Conservation (phyloP, 495 filamentous ascomycete species). For the Aspergillus sclerotioniger region DNA sequence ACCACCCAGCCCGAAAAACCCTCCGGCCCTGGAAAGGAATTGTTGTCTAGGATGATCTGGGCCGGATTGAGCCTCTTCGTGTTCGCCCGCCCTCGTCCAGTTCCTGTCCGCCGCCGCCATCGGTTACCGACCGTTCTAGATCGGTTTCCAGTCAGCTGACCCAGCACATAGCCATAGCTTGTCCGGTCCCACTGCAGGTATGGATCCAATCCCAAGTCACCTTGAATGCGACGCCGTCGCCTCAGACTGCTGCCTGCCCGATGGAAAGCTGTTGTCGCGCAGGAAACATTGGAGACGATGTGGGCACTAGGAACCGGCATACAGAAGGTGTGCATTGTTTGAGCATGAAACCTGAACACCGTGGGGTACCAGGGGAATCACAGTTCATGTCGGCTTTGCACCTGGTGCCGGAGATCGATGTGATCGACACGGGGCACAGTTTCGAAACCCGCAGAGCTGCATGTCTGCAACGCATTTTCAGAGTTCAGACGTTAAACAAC, state of each 20-base stretch:
- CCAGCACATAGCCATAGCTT: not conserved
- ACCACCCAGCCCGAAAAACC: not conserved
- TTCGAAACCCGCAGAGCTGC: not conserved
- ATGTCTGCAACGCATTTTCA: not conserved
- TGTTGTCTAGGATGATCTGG: not conserved
- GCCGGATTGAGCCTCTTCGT: not conserved
- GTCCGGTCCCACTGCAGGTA: not conserved
- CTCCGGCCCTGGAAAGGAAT: not conserved
- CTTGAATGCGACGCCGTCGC: not conserved
- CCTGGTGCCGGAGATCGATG: not conserved
- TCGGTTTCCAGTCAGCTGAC: not conserved
- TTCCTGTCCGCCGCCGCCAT: not conserved
- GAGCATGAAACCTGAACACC: slow-evolving; percentile 2
- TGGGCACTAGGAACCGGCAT: not conserved
- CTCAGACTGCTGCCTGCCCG: not conserved
- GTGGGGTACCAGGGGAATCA: not conserved
- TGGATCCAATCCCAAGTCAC: not conserved
- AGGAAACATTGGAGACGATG: not conserved
- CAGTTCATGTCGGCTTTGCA: not conserved
- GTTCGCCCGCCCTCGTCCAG: not conserved
- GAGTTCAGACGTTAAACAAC: slow-evolving; percentile 17
- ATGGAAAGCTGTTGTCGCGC: slow-evolving; percentile 4
- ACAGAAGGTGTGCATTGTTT: not conserved
- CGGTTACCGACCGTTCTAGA: not conserved
- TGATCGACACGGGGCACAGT: slow-evolving; percentile 4